Evolutionary conservation across 108 stramenopile species (phyloP), one percentile per base, ranked within the genome.

Genomic region (Cyclotella kingstonii): DNA sequence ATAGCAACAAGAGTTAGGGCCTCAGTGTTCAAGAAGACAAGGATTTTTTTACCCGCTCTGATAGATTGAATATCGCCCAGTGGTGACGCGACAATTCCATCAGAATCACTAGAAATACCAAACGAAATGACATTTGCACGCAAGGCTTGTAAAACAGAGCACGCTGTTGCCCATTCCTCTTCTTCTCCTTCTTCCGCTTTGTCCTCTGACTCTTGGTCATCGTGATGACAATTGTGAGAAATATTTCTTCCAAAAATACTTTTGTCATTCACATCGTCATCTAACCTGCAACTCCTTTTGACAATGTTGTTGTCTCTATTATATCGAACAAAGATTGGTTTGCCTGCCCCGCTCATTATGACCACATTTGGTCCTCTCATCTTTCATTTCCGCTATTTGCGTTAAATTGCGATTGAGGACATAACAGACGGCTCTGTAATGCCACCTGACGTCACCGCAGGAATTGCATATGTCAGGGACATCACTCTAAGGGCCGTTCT

Each of bases 321-420:
- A 61, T 81, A 71, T 4, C 81, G 72, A 0, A 78, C 75, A 45
- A 86, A 91, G 9, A 91, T 78, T 23, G 86, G 86, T 44, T 91
- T 91, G 17, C 90, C 90, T 5, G 85, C 83, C 14, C 76, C 80
- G 47, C 75, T 87, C 78, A 88, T 73, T 46, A 91, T 70, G 41
- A 91, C 57, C 15, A 87, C 67, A 66, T 90, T 90, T 12, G 77
- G 77, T 3, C 77, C 77, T 36, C 9, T 36, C 11, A 7, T 36
- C 36, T n/a, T n/a, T n/a, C n/a, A n/a, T n/a, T n/a, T n/a, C n/a
- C n/a, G n/a, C n/a, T n/a, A n/a, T n/a, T n/a, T n/a, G n/a, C n/a
- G n/a, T n/a, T n/a, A n/a, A n/a, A n/a, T n/a, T n/a, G n/a, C n/a
- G n/a, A n/a, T n/a, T n/a, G n/a, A n/a, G n/a, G n/a, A n/a, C n/a